These are phyloP conservation scores for Aspergillus sp. DNA, from an alignment of 2,329 filamentous ascomycete genomes.

Conservation along the genomic window DNA sequence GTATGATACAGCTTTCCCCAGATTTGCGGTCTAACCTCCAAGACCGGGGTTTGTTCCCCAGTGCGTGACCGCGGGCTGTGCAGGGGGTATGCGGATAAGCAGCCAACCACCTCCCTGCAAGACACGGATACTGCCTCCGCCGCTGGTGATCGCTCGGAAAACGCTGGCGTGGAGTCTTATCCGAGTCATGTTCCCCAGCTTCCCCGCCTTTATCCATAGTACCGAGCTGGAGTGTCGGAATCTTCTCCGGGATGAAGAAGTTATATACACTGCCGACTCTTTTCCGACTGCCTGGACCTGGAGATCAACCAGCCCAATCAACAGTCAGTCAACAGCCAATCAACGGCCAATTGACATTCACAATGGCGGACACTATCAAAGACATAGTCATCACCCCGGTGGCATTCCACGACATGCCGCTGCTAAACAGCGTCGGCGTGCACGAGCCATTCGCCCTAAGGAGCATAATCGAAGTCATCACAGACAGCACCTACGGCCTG, in stretches of 20 bases:
- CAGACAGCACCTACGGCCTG: conserved; percentile 37
- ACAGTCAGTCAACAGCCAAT: background rate
- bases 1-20: background rate
- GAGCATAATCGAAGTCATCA: conserved; percentile 42
- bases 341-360: background rate
- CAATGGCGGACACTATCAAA: conserved; percentile 24
- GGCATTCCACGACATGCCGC: conserved; percentile 48
- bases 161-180: background rate
- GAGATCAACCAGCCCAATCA: background rate
- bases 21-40: background rate
- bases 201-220: background rate
- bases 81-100: background rate
- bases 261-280: background rate
- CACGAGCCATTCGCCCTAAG: conserved; percentile 46
- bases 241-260: background rate
- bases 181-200: background rate
- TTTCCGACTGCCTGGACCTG: background rate
- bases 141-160: background rate
- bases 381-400: conserved; percentile 45
- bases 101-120: background rate
- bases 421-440: conserved; percentile 47
- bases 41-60: background rate
- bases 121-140: background rate
- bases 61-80: background rate
- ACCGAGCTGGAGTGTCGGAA: background rate